Percentiles rank a stretch among this genome's conserved stretches.
These are phyloP conservation scores for Cladosporium sp. DNA, from an alignment of 2,329 filamentous ascomycete species.

Conservation along the genomic window DNA sequence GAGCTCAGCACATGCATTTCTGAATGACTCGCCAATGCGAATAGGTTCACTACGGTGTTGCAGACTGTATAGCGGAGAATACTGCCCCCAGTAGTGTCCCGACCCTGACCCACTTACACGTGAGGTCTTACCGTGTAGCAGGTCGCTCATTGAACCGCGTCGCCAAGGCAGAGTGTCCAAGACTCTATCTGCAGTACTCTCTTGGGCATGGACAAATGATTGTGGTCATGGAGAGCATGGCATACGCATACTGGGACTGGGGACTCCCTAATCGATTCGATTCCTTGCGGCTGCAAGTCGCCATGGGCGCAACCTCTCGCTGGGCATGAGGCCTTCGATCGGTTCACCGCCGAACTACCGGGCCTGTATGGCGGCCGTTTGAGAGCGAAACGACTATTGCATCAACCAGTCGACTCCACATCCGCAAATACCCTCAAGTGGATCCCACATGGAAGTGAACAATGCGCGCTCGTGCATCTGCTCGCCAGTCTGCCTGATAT, in stretches of 20 bases:
- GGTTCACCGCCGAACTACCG: not conserved
- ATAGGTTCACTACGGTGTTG: slow-evolving; percentile 7
- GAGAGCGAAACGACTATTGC: slow-evolving; percentile 12
- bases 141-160: not conserved
- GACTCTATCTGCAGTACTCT: not conserved
- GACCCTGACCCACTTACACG: not conserved
- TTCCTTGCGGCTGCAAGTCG: not conserved
- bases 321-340: not conserved
- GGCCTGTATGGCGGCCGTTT: not conserved
- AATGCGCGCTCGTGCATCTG: not conserved
- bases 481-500: slow-evolving; percentile 10
- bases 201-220: not conserved
- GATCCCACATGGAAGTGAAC: slow-evolving; percentile 1
- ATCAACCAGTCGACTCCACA: slow-evolving; percentile 5
- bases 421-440: slow-evolving; percentile 13
- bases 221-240: not conserved
- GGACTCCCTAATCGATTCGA: not conserved
- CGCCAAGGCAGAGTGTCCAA: not conserved
- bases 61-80: not conserved
- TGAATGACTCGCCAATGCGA: slow-evolving; percentile 7
- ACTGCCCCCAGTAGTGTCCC: not conserved
- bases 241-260: not conserved
- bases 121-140: slow-evolving; percentile 4
- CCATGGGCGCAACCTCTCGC: not conserved
- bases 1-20: not conserved